These are phyloP conservation scores for Lasiosphaeriaceae sp. DNA, from an alignment of 495 filamentous ascomycete genomes.

Conservation along the genomic window DNA sequence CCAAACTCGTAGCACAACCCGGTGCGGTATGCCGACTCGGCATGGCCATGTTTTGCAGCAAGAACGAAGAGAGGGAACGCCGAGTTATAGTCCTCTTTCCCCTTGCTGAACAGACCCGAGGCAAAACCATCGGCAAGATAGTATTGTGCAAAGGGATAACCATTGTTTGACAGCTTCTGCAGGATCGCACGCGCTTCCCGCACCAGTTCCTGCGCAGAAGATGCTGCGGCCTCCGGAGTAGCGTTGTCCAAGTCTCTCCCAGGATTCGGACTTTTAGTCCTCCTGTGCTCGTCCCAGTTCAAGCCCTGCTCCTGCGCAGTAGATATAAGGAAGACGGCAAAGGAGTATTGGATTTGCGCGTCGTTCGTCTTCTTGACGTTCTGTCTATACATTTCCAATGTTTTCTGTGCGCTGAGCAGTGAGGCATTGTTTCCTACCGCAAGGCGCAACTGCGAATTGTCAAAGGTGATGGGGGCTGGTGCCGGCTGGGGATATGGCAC, in stretches of 20 bases:
- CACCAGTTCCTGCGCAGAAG: slow-evolving; percentile 62
- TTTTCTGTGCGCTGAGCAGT: slow-evolving; percentile 82
- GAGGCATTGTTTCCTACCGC: slow-evolving; percentile 86
- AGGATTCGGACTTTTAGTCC: slow-evolving; percentile 41
- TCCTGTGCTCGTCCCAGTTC: slow-evolving; percentile 33
- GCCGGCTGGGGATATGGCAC: slow-evolving; percentile 84
- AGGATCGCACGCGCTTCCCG: slow-evolving; percentile 88
- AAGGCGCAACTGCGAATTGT: slow-evolving; percentile 71
- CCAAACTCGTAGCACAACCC: slow-evolving; percentile 97
- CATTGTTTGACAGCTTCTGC: slow-evolving; percentile 76
- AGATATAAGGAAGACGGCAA: slow-evolving; percentile 89
- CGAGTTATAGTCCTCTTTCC: slow-evolving; percentile 81
- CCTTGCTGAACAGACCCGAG: slow-evolving; percentile 91
- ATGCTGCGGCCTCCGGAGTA: slow-evolving; percentile 40
- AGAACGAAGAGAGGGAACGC: slow-evolving; percentile 90
- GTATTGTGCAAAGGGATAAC: slow-evolving; percentile 96
- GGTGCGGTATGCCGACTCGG: slow-evolving; percentile 90
- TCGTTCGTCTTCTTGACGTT: slow-evolving; percentile 97
- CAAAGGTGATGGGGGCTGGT: slow-evolving; percentile 66
- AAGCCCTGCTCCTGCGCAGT: slow-evolving; percentile 67
- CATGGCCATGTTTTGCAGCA: slow-evolving; percentile 94
- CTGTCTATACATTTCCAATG: slow-evolving; percentile 92
- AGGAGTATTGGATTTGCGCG: slow-evolving; percentile 83
- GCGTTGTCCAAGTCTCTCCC: slow-evolving; percentile 34
- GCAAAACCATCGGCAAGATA: slow-evolving; percentile 92